Evolutionary conservation across 2,329 filamentous ascomycete species (phyloP).

Genomic region (Nothophoma quercina): DNA sequence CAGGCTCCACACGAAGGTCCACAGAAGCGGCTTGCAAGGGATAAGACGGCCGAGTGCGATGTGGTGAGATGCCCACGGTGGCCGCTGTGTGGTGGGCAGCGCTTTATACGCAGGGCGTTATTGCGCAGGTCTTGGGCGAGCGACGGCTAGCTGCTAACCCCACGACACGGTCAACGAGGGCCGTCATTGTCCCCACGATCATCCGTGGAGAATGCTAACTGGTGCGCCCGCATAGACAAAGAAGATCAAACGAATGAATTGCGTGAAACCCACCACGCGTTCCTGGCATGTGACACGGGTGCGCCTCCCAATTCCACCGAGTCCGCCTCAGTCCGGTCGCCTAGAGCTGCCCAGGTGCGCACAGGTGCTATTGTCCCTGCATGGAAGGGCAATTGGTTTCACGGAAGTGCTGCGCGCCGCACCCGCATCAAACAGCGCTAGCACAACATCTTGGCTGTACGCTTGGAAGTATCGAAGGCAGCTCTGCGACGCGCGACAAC

Average conservation of each 20-base stretch:
- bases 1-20: conserved; percentile 14
- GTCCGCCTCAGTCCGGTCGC: conserved; percentile 5
- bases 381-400: conserved; percentile 11
- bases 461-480: conserved; percentile 5
- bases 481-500: conserved; percentile 13
- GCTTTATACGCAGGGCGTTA: conserved; percentile 11
- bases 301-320: conserved; percentile 12
- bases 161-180: conserved; percentile 9
- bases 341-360: conserved; percentile 8
- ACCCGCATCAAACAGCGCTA: conserved; percentile 14
- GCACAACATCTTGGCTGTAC: conserved; percentile 12
- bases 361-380: too few relatives aligned
- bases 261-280: conserved; percentile 12
- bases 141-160: conserved; percentile 13
- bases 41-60: conserved; percentile 14
- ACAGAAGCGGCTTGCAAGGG: conserved; percentile 8
- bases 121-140: conserved; percentile 12
- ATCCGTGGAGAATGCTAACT: conserved; percentile 11
- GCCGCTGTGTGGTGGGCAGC: conserved; percentile 10
- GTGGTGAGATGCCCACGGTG: conserved; percentile 15
- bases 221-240: conserved; percentile 8
- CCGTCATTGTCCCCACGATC: conserved; percentile 9
- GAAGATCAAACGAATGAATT: conserved; percentile 14
- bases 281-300: conserved; percentile 19
- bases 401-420: conserved; percentile 10